Evolutionary conservation across 345 rosid genomes (phyloP), one percentile per base, ranked within the genome.

Genomic region (Arabidopsis suecica): DNA sequence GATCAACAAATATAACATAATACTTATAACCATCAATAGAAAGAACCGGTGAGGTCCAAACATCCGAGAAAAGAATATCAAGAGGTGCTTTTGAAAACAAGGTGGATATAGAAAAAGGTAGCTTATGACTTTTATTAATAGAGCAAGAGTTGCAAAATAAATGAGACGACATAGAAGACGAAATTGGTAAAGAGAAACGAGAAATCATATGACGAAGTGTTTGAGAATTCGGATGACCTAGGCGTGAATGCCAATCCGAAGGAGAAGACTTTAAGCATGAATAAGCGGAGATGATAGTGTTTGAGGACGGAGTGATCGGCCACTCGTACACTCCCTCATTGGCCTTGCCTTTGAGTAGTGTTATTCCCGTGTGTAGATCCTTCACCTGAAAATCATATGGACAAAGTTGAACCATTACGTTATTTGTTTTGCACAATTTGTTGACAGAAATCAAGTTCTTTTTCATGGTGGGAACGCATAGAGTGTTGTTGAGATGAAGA

Each of bases 401-500:
- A 41, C 30, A 48, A 2, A 38, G 0, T 38, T 38, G 42, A 38
- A 38, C 3, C 42, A 38, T 9, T 0, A 38, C 42, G 0, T 9
- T 38, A 0, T 38, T 38, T 9, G 5, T 9, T 9, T 38, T 10
- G 11, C 42, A 38, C 0, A 38, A 4, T 3, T 38, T 38, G 1
- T 9, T 38, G 3, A 4, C 42, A 38, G 42, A 38, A 3, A 9
- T 38, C 4, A 38, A 9, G 1, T 38, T 38, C 10, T 38, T 38
- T 1, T 38, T 38, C 12, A 38, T 9, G 0, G 42, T 0, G 2
- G 5, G 12, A 9, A 38, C 42, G 9, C 42, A 38, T 0, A 38
- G 0, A 9, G 1, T 4, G 3, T 38, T 0, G 0, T 0, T 9
- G 0, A 9, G 42, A 0, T 14, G 6, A 44, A 14, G 18, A 0